Base-by-base conservation (phyloP, 345 rosid species). In the Citrus unshiu region DNA sequence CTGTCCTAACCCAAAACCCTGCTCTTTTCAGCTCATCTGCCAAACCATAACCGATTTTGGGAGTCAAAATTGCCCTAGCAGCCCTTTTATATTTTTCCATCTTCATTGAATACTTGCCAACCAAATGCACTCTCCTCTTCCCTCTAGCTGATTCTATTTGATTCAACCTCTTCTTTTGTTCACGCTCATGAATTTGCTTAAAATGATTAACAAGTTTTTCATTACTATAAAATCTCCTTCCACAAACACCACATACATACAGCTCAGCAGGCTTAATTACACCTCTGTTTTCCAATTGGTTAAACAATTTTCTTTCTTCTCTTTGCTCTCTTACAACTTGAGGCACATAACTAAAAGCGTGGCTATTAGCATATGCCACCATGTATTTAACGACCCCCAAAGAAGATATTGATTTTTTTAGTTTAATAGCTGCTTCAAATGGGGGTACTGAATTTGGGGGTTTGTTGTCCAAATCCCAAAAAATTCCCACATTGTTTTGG, bases 401-500 rank as follows among this genome's bases (percentile, higher is more conserved):
- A 3, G 91, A 89, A 24, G 91, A 87, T 27, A 88, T 90, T 22
- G 93, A 85, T 29, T 71, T 81, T 84, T 86, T 89, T 30, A 95
- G 93, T 89, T 87, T 92, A 8, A 87, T 63, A 54, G 97, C 98
- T 39, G 94, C 97, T 14, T 91, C 95, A 78, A 79, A 89, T 0
- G 95, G 94, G 46, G 93, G 89, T 79, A 84, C 70, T 34, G 97
- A 83, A 43, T 83, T 90, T 0, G 95, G 97, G 35, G 92, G 92
- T 82, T 90, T 93, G 81, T 90, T 92, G 79, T 93, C 98, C 79
- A 95, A 87, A 81, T 95, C 98, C 98, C 98, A 95, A 90, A 93
- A 92, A 61, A 95, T 67, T 35, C 88, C 98, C 43, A 93, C 93
- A 46, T 69, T 81, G 30, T 72, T 79, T 21, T 71, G 86, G 64